These are phyloP conservation scores for Tolypocladium cylindrosporum DNA, from an alignment of 2,329 filamentous ascomycete genomes.

Conservation along the genomic window DNA sequence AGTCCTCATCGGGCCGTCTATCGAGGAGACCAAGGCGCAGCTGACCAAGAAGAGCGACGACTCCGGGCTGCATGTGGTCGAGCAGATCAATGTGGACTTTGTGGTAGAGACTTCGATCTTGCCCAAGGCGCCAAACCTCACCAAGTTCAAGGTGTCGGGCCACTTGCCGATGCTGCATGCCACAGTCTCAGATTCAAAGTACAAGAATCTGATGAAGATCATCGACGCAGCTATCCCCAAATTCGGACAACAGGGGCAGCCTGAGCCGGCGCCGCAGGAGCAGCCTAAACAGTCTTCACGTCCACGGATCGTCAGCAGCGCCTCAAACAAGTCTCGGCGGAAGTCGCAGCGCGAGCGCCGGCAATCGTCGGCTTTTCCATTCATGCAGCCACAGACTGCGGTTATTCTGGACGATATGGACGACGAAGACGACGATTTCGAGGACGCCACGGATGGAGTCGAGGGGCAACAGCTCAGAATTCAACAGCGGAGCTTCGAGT, in stretches of 20 bases:
- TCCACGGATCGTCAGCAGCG: constrained; percentile 34
- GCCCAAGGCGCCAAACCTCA: constrained; percentile 89
- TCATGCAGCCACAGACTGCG: constrained; percentile 60
- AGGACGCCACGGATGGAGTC: constrained; percentile 53
- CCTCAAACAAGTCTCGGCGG: constrained; percentile 34
- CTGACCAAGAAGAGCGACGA: constrained; percentile 57
- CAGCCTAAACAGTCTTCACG: constrained; percentile 18
- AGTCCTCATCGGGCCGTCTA: constrained; percentile 86
- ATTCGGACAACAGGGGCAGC: constrained; percentile 39
- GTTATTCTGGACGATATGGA: constrained; percentile 73
- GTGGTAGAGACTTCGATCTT: constrained; percentile 92
- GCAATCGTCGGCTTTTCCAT: constrained; percentile 64
- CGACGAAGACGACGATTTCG: constrained; percentile 54
- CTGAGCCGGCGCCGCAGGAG: constrained; percentile 15
- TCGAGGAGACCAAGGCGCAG: constrained; percentile 80
- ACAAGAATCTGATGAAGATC: constrained; percentile 92
- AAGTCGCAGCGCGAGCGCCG: constrained; percentile 39
- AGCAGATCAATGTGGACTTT: constrained; percentile 96
- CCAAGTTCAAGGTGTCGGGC: constrained; percentile 83
- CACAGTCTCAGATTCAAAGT: constrained; percentile 87
- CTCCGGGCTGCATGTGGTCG: constrained; percentile 78
- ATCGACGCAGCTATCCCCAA: constrained; percentile 93
- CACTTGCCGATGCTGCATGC: constrained; percentile 88
- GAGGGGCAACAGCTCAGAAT: constrained; percentile 54
- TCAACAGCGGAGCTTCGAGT: constrained; percentile 86